These are phyloP conservation scores for Botryotinia convoluta DNA, from an alignment of 2,329 filamentous ascomycete species.

Conservation along the genomic window DNA sequence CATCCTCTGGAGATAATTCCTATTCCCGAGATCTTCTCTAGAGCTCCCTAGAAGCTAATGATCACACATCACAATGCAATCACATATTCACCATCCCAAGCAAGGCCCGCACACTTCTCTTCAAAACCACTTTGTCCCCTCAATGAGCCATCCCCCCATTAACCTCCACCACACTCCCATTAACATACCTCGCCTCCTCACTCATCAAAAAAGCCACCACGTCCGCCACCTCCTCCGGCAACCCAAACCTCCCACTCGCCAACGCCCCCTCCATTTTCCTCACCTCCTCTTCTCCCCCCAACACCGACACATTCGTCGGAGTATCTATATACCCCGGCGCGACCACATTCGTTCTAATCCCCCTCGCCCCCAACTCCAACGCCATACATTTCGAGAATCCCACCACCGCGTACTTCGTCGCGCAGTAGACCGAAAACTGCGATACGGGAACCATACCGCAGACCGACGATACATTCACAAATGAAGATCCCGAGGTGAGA, in stretches of 20 bases:
- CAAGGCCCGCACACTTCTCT: no score
- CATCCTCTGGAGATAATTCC: no score
- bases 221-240: constrained; percentile 47
- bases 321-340: constrained; percentile 46
- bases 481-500: constrained; percentile 36
- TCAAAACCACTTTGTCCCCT: not conserved
- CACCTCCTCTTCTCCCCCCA: not conserved
- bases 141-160: constrained; percentile 40
- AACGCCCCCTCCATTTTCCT: not conserved
- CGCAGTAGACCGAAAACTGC: constrained; percentile 36
- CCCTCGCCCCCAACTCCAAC: constrained; percentile 40
- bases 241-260: constrained; percentile 30
- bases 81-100: not conserved
- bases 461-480: constrained; percentile 43
- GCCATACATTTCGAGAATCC: constrained; percentile 42
- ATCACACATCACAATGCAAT: not conserved
- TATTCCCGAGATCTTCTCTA: not conserved
- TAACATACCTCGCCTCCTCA: constrained; percentile 51
- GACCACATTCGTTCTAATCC: constrained; percentile 42
- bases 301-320: constrained; percentile 48
- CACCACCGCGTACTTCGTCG: constrained; percentile 43
- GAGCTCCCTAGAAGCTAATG: not conserved
- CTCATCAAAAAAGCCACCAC: constrained; percentile 51
- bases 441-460: constrained; percentile 35
- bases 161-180: constrained; percentile 50